These are phyloP conservation scores for Populus hybrid DNA, from an alignment of 441 rosid species.

Conservation along the genomic window DNA sequence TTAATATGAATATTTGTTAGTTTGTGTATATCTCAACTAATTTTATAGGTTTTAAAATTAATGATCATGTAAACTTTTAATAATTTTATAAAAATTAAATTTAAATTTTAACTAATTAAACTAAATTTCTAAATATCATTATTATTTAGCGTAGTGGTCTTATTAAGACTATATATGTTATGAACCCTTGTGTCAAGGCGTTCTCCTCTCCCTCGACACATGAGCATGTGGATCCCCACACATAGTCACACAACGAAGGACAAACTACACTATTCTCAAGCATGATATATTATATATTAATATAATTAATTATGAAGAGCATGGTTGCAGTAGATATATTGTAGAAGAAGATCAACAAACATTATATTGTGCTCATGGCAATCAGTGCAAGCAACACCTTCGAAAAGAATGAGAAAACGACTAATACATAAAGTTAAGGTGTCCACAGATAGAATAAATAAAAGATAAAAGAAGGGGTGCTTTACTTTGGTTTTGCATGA, in stretches of 20 bases:
- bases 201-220: slow-evolving; percentile 22
- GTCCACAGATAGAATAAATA: not conserved
- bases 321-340: not conserved
- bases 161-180: not conserved
- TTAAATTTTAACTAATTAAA: too few species aligned
- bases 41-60: too few species aligned
- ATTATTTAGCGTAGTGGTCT: too few species aligned
- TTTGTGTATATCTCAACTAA: too few species aligned
- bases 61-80: too few species aligned
- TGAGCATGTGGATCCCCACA: slow-evolving; percentile 36
- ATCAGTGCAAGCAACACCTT: slow-evolving; percentile 24
- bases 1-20: too few species aligned
- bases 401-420: slow-evolving; percentile 2
- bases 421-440: not conserved
- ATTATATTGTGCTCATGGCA: slow-evolving; percentile 19
- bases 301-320: too few species aligned
- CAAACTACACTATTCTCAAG: slow-evolving; percentile 6
- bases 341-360: slow-evolving; percentile 6
- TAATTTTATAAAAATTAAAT: too few species aligned
- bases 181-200: slow-evolving; percentile 21
- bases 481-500: not conserved
- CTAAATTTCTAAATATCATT: too few species aligned
- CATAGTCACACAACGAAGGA: not conserved
- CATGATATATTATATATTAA: not conserved
- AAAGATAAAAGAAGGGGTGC: not conserved